Base-by-base conservation (phyloP, 345 rosid genomes). In the Hibiscus trionum region DNA sequence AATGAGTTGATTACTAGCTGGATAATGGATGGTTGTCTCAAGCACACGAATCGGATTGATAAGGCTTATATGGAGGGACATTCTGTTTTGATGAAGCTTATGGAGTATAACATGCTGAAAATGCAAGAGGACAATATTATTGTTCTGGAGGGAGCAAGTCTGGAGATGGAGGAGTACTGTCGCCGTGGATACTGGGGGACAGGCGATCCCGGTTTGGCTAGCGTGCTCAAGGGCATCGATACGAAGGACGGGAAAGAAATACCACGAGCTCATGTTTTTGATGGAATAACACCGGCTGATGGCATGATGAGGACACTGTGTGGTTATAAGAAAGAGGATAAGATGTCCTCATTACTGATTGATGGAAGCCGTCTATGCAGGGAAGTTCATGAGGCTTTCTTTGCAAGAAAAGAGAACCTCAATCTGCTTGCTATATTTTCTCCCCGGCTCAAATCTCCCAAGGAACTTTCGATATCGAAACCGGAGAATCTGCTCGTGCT, bases 1-100 rank as follows among this genome's bases (percentile, higher is more conserved):
- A 83, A 80, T 57, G 88, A 87, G 58, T 73, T 88, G 85, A 86
- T 87, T 72, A 66, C 84, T 7, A 80, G 86, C 14, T 88, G 89
- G 96, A 82, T 87, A 46, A 74, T 88, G 79, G 91, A 90, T 79
- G 90, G 93, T 42, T 82, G 61, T 62, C 84, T 88, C 61, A 83
- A 52, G 70, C 74, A 76, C 39, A 10, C 53, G 14, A 75, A 79
- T 73, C 58, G 62, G 26, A 76, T 87, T 7, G 82, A 80, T 35
- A 71, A 76, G 72, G 86, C 86, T 3, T 88, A 86, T 71, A 62
- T 78, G 26, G 69, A 75, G 0, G 93, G 86, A 4, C 90, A 87
- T 52, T 0, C 0, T 6, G 77, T 84, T 47, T 67, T 90, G 75
- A 88, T 88, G 86, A 77, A 83, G 75, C 86, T 90, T 73, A 77